These are phyloP conservation scores for Podaxis carcinomalis DNA, from an alignment of 768 basidiomycete genomes.

Conservation along the genomic window DNA sequence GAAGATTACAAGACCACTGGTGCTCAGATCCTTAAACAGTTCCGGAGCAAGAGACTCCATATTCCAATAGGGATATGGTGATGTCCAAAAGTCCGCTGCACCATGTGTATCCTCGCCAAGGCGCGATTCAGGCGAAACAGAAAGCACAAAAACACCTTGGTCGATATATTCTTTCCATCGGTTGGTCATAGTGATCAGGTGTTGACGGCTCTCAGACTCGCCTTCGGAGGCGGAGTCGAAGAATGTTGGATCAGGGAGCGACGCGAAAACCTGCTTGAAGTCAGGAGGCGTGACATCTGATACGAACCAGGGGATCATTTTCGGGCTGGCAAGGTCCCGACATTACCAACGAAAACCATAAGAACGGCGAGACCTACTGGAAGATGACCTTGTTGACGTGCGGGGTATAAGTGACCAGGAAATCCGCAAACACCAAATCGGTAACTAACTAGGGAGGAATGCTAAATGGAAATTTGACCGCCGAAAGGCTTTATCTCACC, in stretches of 20 bases:
- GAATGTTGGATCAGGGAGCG: conserved; percentile 63
- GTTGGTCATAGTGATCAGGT: conserved; percentile 54
- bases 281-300: conserved; percentile 90
- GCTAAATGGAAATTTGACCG: background rate
- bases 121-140: conserved; percentile 55
- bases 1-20: conserved; percentile 74
- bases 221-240: conserved; percentile 32
- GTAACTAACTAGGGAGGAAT: conserved; percentile 67
- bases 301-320: conserved; percentile 96
- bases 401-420: conserved; percentile 85
- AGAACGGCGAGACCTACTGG: conserved; percentile 54
- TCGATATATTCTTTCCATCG: conserved; percentile 77
- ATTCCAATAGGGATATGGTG: conserved; percentile 73
- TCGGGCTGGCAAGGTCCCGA: conserved; percentile 55
- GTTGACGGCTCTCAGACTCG: conserved; percentile 18
- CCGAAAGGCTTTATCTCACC: conserved; percentile 33
- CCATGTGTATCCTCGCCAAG: conserved; percentile 38
- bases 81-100: conserved; percentile 64
- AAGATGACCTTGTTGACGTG: conserved; percentile 80
- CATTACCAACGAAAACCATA: background rate
- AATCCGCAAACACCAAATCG: conserved; percentile 90
- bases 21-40: conserved; percentile 46
- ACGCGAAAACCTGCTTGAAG: conserved; percentile 56
- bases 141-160: conserved; percentile 65
- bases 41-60: conserved; percentile 49